A percentile compares a stretch with the other conserved stretches of the same genome.
phyloP scores from a whole-genome alignment of 1,284 basidiomycete genomes.

The Pseudozyma pruni region DNA sequence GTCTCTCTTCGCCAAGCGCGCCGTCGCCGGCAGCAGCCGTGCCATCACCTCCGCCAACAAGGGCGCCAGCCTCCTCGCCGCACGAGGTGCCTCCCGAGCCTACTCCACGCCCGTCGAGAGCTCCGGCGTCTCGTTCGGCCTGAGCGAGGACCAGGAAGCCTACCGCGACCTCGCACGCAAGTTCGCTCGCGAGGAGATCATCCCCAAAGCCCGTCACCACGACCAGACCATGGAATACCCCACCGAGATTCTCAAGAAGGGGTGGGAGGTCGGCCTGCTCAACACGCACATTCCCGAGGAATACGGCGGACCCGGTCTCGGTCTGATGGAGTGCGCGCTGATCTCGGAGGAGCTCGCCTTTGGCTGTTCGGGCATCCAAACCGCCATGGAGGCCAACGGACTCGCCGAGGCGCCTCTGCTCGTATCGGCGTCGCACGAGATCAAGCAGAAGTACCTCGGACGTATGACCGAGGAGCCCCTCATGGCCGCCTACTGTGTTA shows the following conservation, averaged over 20 bases:
- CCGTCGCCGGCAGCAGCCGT: slow-evolving; percentile 44
- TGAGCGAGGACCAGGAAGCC: slow-evolving; percentile 68
- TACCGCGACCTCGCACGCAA: slow-evolving; percentile 70
- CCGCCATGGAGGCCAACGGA: slow-evolving; percentile 71
- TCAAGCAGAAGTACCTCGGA: slow-evolving; percentile 72
- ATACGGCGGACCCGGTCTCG: slow-evolving; percentile 72
- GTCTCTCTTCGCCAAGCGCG: slow-evolving; percentile 41
- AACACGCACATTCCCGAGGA: slow-evolving; percentile 68
- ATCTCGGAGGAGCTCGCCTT: slow-evolving; percentile 72
- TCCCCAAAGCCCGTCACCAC: slow-evolving; percentile 70
- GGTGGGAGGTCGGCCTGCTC: slow-evolving; percentile 58
- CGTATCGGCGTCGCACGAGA: slow-evolving; percentile 71
- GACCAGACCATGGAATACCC: slow-evolving; percentile 70
- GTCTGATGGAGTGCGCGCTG: slow-evolving; percentile 71
- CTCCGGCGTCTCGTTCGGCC: slow-evolving; percentile 57
- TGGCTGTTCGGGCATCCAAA: slow-evolving; percentile 73
- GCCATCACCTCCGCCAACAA: slow-evolving; percentile 24
- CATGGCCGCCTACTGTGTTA: slow-evolving; percentile 73
- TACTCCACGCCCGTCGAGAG: slow-evolving; percentile 42
- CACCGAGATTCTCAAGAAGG: slow-evolving; percentile 72
- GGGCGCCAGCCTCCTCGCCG: slow-evolving; percentile 12
- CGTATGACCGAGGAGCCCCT: slow-evolving; percentile 73
- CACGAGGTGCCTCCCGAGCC: slow-evolving; percentile 20
- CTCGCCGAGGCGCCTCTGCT: slow-evolving; percentile 72
- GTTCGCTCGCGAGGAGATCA: slow-evolving; percentile 71